phyloP scores from a whole-genome alignment of 331 rosid species.

The Rosa hybrid region DNA sequence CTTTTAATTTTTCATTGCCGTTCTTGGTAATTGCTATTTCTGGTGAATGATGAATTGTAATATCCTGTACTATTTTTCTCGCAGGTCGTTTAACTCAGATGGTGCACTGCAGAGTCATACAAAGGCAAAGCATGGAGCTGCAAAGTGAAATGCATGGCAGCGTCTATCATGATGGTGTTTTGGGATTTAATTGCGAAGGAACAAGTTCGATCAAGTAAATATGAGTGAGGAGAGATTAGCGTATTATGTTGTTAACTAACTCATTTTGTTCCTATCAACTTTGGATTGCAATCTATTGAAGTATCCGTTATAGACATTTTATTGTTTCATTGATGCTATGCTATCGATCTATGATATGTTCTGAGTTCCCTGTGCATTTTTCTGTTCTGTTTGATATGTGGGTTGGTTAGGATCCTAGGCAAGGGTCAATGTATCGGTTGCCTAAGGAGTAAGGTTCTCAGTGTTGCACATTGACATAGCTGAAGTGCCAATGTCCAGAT shows the following conservation, averaged over 20 bases:
- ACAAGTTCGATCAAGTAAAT: neutral
- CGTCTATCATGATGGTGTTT: neutral
- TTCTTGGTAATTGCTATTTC: neutral
- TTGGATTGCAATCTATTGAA: neutral
- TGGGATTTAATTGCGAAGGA: neutral
- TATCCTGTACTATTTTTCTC: neutral
- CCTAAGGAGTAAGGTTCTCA: no score
- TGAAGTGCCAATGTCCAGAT: no score
- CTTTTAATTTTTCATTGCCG: neutral
- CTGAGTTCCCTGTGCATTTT: no score
- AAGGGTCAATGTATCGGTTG: no score
- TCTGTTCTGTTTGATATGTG: no score
- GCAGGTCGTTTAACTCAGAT: slow-evolving; percentile 67
- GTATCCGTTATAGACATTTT: neutral
- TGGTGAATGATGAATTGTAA: neutral
- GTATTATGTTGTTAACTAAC: neutral
- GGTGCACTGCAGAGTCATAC: slow-evolving; percentile 57
- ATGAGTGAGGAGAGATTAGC: neutral
- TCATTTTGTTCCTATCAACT: neutral
- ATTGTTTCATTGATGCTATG: neutral
- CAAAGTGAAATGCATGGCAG: slow-evolving; percentile 25
- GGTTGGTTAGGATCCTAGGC: no score
- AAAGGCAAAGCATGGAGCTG: slow-evolving; percentile 60
- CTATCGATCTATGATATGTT: no score
- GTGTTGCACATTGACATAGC: no score